Conservation (phyloP, 108 stramenopile genomes). For the Nitzschia sp. region DNA sequence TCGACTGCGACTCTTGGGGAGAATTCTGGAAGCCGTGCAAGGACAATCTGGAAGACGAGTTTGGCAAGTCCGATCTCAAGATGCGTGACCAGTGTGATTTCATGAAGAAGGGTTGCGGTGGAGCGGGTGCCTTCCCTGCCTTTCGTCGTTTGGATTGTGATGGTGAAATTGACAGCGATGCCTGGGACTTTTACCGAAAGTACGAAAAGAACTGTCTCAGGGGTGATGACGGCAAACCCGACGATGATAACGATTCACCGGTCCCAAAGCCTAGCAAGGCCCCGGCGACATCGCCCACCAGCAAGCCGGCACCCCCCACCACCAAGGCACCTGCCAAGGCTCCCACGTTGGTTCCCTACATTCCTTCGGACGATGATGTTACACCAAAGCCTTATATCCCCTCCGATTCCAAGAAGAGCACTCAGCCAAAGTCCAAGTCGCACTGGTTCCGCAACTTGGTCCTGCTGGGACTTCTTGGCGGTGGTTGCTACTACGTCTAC, state of each 20-base stretch:
- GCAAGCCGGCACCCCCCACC: conserved; percentile 9
- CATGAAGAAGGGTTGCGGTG: conserved; percentile 71
- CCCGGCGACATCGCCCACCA: conserved; percentile 22
- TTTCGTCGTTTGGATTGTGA: conserved; percentile 84
- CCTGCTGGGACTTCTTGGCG: conserved; percentile 43
- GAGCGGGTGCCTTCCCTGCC: conserved; percentile 76
- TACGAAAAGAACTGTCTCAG: conserved; percentile 66
- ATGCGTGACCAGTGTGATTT: conserved; percentile 67
- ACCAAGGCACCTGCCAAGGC: conserved; percentile 6
- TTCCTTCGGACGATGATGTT: conserved; percentile 25
- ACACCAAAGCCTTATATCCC: conserved; percentile 40
- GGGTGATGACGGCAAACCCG: conserved; percentile 23
- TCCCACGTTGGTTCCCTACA: conserved; percentile 21
- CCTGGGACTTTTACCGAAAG: conserved; percentile 79
- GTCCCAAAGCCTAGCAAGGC: conserved; percentile 1
- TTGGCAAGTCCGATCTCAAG: conserved; percentile 55
- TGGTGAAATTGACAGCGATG: conserved; percentile 54
- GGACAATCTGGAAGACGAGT: conserved; percentile 58
- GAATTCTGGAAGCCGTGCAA: conserved; percentile 83
- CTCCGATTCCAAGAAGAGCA: conserved; percentile 7
- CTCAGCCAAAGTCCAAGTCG: conserved; percentile 25
- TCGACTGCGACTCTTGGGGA: conserved; percentile 88
- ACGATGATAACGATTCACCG: background rate
- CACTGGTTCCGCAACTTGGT: conserved; percentile 60
- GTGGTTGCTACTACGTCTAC: conserved; percentile 55